phyloP scores from a whole-genome alignment of 176 grass and related monocot genomes.

The barley (Hordeum vulgare) region MorexV3_pseudomolecules_assembly NC_058521.1:493771884-493772383 shows the following conservation, averaged over 20 bases:
- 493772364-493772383: not conserved
- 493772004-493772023: not conserved
- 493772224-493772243: too few relatives aligned
- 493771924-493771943: too few relatives aligned
- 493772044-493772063: not conserved
- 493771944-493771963: too few relatives aligned
- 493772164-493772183: not conserved
- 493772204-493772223: constrained; percentile 5
- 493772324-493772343: not conserved
- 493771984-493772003: too few relatives aligned
- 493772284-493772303: too few relatives aligned
- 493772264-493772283: too few relatives aligned
- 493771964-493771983: too few relatives aligned
- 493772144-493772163: not conserved
- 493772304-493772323: not conserved
- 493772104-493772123: not conserved
- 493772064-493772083: too few relatives aligned
- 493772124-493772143: too few relatives aligned
- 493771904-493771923: too few relatives aligned
- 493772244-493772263: constrained; percentile 20
- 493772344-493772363: not conserved
- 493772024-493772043: not conserved
- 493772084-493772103: not conserved
- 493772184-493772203: not conserved
- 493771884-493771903: too few relatives aligned